Evolutionary conservation across 2,329 filamentous ascomycete species (phyloP), one percentile per base, ranked within the genome.

Genomic region (Cadophora sp.): DNA sequence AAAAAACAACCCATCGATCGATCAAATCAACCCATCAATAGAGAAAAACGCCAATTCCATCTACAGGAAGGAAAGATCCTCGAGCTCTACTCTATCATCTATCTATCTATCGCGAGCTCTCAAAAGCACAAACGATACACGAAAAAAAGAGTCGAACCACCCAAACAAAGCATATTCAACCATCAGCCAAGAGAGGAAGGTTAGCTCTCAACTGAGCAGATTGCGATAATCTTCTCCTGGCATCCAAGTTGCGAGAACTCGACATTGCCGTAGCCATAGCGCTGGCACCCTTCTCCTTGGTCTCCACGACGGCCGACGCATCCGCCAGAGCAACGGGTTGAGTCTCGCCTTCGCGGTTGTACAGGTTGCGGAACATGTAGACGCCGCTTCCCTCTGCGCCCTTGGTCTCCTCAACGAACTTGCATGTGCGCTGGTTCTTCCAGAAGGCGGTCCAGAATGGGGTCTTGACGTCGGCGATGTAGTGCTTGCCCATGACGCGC

Each of bases 401-500:
- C 18, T 73, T 71, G 9, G 68, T 75, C 70, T 78, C 77, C 70
- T 78, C 76, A 6, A 78, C 76, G 45, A 78, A 78, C 62, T 75
- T 75, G 67, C 77, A 78, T 4, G 65, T 66, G 18, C 76, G 71
- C 48, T 76, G 73, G 56, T 77, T 76, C n/a, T 62, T 70, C 73
- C 73, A 78, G 69, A 78, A 78, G 1, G 77, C 77, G 1, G 72
- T 74, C 77, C 75, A 78, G 73, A 78, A 78, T 8, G 71, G 67
- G 4, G 76, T 78, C 67, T 76, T 74, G 14, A 67, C 65, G 67
- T 85, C 83, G 9, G 77, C 75, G 22, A 43, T 41, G 56, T 89
- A 89, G 63, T 84, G 79, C 36, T 83, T 79, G 8, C 86, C 86
- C 20, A 89, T 81, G n/a, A 88, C 77, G 11, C 82, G 82, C 73